Base-by-base conservation (phyloP, 2,329 filamentous ascomycete species). In the Graphilbum ipis-grandicollis region DNA sequence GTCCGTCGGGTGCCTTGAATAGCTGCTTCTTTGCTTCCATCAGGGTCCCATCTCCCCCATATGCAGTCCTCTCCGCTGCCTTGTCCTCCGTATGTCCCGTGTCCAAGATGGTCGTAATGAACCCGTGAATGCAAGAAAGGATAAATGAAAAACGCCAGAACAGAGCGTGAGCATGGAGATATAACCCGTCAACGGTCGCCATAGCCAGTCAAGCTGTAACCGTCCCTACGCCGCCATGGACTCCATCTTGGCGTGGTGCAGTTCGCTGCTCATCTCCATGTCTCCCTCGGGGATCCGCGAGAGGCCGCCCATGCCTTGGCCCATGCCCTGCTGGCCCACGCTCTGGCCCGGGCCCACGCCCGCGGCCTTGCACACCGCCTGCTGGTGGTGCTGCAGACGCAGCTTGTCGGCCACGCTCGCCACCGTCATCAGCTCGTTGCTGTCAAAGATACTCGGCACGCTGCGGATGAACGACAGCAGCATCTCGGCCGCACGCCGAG, bases 331-430 rank as follows among this genome's bases (percentile, higher is more conserved):
- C 26, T 37, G n/a, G n/a, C n/a, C n/a, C n/a, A n/a, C n/a, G n/a
- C n/a, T n/a, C n/a, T n/a, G n/a, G n/a, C n/a, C n/a, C n/a, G n/a
- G n/a, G n/a, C n/a, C n/a, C 35, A 17, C 39, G 28, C 35, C 41
- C 26, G 28, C 14, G 25, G 13, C 30, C 5, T 15, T 29, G 26
- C 21, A 14, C 14, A 18, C 33, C 15, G 39, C 39, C 26, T 42
- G 37, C 29, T 38, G 21, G 26, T 28, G 26, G 5, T 28, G 26
- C 9, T 79, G 71, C 26, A 92, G 61, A 41, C 81, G 75, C 22
- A 93, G 65, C 56, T 88, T 92, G 55, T 93, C 80, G 53, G 86
- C 88, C 44, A 94, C 60, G 52, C 84, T 83, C 15, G 83, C 66
- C 34, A 94, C 75, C 3, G 75, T 72, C 44, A 81, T 56, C 52